phyloP scores from a whole-genome alignment of 2,329 filamentous ascomycete genomes.

The Fusarium sp. region DNA sequence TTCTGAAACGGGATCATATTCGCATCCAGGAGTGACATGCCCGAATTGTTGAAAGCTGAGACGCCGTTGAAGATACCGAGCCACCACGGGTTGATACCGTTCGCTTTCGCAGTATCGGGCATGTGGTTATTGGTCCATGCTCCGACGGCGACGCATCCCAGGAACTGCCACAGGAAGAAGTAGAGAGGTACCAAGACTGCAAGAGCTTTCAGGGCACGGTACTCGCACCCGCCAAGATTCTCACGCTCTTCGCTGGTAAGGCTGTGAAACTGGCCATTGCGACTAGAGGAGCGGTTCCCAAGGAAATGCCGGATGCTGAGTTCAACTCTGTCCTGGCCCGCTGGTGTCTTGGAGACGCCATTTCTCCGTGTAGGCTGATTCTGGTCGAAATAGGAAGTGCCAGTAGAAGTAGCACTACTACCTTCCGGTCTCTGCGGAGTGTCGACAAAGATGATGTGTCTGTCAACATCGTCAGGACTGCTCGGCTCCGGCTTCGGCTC shows the following conservation, averaged over 20 bases:
- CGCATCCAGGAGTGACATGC: background rate
- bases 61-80: background rate
- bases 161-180: background rate
- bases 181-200: background rate
- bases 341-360: background rate
- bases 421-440: background rate
- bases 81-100: background rate
- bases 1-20: background rate
- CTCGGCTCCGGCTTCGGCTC: background rate
- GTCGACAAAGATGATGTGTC: background rate
- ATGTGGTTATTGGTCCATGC: background rate
- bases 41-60: background rate
- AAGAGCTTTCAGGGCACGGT: background rate
- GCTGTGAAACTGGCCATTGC: background rate
- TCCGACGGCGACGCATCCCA: background rate
- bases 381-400: background rate
- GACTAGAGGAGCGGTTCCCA: background rate
- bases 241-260: background rate
- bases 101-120: background rate
- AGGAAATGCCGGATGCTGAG: background rate
- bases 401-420: background rate
- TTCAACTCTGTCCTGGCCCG: background rate
- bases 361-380: background rate
- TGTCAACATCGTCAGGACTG: background rate
- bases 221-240: background rate